Evolutionary conservation across 2,329 filamentous ascomycete species (phyloP).

Genomic region (Teratosphaeria pseudoeucalypti): DNA sequence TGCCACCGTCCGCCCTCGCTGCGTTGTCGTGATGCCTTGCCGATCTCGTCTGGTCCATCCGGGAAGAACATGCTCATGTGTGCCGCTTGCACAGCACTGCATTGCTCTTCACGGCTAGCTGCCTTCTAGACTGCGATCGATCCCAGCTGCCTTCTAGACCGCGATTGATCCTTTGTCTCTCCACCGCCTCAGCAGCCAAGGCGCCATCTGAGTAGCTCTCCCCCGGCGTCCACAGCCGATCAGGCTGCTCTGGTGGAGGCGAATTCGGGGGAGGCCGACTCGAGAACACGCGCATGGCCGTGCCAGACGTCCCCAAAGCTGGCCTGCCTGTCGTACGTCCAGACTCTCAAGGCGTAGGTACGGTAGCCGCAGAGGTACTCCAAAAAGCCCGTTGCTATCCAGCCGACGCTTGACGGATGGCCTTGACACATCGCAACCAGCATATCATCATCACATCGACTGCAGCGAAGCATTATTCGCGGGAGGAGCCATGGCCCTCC

Average conservation of each 20-base stretch:
- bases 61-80: neutral
- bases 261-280: neutral
- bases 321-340: neutral
- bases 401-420: neutral
- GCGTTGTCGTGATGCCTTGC: neutral
- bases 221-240: too few species aligned
- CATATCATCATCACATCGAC: neutral
- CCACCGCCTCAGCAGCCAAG: neutral
- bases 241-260: neutral
- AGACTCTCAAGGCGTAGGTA: neutral
- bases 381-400: neutral
- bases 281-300: neutral
- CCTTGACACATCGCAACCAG: neutral
- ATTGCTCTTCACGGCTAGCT: neutral
- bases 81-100: neutral
- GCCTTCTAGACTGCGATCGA: neutral
- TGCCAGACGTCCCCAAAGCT: neutral
- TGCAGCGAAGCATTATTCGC: neutral
- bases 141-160: neutral
- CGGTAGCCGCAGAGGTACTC: neutral
- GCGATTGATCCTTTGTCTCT: neutral
- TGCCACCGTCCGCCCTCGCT: neutral
- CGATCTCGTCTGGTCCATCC: neutral
- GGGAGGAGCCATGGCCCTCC: slow-evolving; percentile 11
- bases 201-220: neutral